A percentile compares a stretch with the other conserved stretches of the same genome.
phyloP scores from a whole-genome alignment of 345 rosid species.

The Bruguiera sexangula region DNA sequence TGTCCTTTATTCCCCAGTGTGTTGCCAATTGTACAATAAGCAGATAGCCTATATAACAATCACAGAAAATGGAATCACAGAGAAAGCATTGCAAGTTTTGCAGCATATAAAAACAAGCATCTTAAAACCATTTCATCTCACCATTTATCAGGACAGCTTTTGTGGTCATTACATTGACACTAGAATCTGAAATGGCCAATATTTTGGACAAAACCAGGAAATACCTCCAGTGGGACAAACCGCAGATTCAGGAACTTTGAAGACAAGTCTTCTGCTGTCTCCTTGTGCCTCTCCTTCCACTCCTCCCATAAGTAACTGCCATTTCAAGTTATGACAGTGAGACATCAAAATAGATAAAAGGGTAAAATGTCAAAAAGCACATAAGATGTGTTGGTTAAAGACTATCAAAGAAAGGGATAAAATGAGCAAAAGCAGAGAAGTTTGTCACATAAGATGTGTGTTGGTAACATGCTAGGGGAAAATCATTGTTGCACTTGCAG shows the following conservation, averaged over 20 bases:
- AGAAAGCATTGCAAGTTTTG: not conserved
- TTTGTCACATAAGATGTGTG: not conserved
- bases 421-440: not conserved
- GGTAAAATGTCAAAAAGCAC: not conserved
- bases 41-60: not conserved
- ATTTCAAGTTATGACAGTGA: constrained; percentile 19
- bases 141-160: constrained; percentile 1
- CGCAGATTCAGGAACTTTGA: constrained; percentile 79
- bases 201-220: not conserved
- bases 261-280: constrained; percentile 57
- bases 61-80: not conserved
- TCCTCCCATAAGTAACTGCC: constrained; percentile 88
- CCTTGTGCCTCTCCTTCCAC: constrained; percentile 85
- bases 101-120: constrained; percentile 1
- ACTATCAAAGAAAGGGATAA: not conserved
- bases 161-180: not conserved
- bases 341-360: constrained; percentile 14
- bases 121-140: not conserved
- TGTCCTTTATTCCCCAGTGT: too few species aligned
- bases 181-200: constrained; percentile 13
- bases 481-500: not conserved
- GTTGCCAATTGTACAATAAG: too few species aligned
- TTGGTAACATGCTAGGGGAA: not conserved
- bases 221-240: constrained; percentile 91
- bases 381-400: not conserved